Conservation (phyloP, 225 moss, liverwort and hornwort species). For the Pleurozium schreberi region DNA sequence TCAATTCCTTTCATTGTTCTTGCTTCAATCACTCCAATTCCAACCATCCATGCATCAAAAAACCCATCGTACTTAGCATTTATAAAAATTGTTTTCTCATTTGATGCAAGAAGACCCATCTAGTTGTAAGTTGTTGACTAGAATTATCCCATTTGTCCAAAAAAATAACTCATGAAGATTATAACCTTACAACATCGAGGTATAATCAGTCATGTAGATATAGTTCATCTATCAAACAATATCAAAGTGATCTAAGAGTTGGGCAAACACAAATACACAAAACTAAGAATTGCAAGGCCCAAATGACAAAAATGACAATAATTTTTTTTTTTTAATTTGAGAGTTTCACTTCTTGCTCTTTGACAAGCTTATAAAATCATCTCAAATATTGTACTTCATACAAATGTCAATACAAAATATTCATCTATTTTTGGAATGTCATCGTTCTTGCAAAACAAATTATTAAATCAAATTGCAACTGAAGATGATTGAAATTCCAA, state of each 20-base stretch:
- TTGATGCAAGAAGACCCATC: too few species aligned
- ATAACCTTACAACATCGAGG: not conserved
- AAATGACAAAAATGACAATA: not conserved
- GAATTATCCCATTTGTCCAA: not conserved
- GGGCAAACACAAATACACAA: not conserved
- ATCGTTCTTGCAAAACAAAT: not conserved
- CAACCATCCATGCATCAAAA: not conserved
- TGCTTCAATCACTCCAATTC: not conserved
- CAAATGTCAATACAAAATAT: not conserved
- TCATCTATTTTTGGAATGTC: not conserved
- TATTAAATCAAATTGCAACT: not conserved
- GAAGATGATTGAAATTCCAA: not conserved
- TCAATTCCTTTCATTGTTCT: not conserved
- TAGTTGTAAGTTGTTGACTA: too few species aligned
- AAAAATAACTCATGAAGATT: not conserved
- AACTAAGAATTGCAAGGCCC: rapidly evolving
- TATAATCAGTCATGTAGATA: not conserved
- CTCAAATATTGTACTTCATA: not conserved
- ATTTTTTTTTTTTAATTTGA: too few species aligned
- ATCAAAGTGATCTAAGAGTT: not conserved
- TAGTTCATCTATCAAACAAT: not conserved
- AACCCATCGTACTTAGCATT: not conserved
- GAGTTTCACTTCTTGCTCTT: not conserved
- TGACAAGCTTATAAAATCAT: too few species aligned
- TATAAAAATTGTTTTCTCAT: not conserved